Base-by-base conservation (phyloP, 768 basidiomycete genomes). In the Boletus barrowsii region DNA sequence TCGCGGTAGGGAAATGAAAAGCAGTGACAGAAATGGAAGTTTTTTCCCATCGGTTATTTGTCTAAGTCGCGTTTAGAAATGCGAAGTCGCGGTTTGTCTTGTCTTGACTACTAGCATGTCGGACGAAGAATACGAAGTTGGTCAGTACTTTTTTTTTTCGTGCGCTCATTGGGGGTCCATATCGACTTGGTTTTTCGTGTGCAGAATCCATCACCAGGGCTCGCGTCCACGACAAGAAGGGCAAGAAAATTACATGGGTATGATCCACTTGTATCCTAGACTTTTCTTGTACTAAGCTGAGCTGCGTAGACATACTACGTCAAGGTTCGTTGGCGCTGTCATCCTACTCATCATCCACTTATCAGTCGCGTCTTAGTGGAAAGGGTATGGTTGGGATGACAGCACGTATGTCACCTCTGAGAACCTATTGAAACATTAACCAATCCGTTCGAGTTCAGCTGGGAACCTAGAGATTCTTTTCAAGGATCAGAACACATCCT, bases 391-490 rank as follows among this genome's bases (percentile, higher is more conserved):
- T 29, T 72, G 72, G 45, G 70, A 76, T 6, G 83, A 83, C 32
- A 76, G 81, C 76, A 86, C 83, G 84, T 83, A 71, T 58, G 84
- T 74, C 14, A 49, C 42, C 42, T 46, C 35, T 52, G 30, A 51
- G 50, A 43, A 24, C 26, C 29, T 24, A 14, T 24, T 24, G 35
- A 20, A 17, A 14, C 49, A 26, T 49, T 58, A 9, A 55, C 42
- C 20, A 49, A 61, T 53, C 20, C n/a, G n/a, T 45, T 37, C 42
- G 52, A 33, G 18, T 42, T 36, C 49, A 88, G 87, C 10, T 88
- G 86, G 86, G 87, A 89, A 59, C 86, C 87, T 10, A 65, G 72
- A 9, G 73, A 79, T 48, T 85, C 84, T 10, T 87, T 89, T 55
- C 66, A 64, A 15, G 78, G 74, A 10, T 85, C 86, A 0, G 80